Conservation (phyloP, 305 asterid genomes). For the Solanum hybrid region DNA sequence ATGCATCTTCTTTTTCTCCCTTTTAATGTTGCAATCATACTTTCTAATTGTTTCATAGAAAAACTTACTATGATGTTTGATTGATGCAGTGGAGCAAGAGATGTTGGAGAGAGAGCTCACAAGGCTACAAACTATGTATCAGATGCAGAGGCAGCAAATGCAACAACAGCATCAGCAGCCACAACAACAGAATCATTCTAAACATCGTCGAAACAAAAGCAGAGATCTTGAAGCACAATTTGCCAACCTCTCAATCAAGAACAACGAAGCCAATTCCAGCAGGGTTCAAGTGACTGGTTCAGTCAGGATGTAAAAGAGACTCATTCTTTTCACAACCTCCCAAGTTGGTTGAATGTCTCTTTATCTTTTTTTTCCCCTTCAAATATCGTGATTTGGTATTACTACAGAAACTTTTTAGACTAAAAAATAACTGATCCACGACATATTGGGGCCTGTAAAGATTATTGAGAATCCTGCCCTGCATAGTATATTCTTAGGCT, state of each 20-base stretch:
- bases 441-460: background rate
- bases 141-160: conserved; percentile 45
- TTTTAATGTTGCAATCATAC: background rate
- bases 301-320: conserved; percentile 15
- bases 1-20: background rate
- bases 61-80: conserved; percentile 2
- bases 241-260: conserved; percentile 19
- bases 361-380: background rate
- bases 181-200: conserved; percentile 20
- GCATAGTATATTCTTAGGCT: background rate
- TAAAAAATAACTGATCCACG: background rate
- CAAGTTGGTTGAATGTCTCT: background rate
- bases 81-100: conserved; percentile 62
- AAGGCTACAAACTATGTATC: conserved; percentile 51
- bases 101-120: conserved; percentile 69
- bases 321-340: background rate
- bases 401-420: background rate
- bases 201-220: conserved; percentile 42
- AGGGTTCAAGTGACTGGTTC: conserved; percentile 17
- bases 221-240: conserved; percentile 32
- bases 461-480: background rate
- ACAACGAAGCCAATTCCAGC: conserved; percentile 27
- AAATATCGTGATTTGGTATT: background rate
- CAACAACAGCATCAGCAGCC: conserved; percentile 35
- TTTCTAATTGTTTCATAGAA: background rate